Conservation (phyloP, 2,329 filamentous ascomycete genomes). For the Fusarium sp. region DNA sequence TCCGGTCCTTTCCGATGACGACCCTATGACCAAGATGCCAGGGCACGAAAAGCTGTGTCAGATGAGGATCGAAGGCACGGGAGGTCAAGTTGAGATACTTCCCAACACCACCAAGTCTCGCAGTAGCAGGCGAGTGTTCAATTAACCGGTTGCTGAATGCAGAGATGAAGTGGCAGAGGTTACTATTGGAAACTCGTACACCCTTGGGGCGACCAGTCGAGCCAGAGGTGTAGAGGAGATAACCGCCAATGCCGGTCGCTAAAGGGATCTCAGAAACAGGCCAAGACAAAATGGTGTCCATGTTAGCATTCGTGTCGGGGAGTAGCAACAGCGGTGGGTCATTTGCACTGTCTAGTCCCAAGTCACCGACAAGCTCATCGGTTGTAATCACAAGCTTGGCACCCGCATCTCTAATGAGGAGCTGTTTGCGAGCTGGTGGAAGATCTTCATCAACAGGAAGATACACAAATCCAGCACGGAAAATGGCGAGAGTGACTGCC, state of each 20-base stretch:
- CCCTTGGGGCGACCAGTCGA: conserved; percentile 26
- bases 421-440: conserved; percentile 7
- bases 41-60: conserved; percentile 18
- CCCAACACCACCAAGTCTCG: background rate
- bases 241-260: background rate
- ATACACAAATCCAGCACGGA: conserved; percentile 6
- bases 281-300: background rate
- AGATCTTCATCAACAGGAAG: conserved; percentile 11
- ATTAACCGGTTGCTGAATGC: conserved; percentile 5
- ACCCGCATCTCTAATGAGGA: conserved; percentile 12
- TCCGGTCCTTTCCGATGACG: conserved; percentile 13
- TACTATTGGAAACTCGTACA: conserved; percentile 12
- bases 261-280: background rate
- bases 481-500: conserved; percentile 18
- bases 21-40: conserved; percentile 13
- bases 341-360: background rate
- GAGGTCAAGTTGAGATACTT: conserved; percentile 30
- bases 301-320: background rate
- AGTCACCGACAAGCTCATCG: background rate
- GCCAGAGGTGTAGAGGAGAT: conserved; percentile 26
- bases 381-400: conserved; percentile 12
- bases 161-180: conserved; percentile 18
- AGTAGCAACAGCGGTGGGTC: background rate
- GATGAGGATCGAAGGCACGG: conserved; percentile 20
- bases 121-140: background rate